These are phyloP conservation scores for Medicago truncatula DNA, from an alignment of 306 rosid genomes.

Conservation along the genomic window DNA sequence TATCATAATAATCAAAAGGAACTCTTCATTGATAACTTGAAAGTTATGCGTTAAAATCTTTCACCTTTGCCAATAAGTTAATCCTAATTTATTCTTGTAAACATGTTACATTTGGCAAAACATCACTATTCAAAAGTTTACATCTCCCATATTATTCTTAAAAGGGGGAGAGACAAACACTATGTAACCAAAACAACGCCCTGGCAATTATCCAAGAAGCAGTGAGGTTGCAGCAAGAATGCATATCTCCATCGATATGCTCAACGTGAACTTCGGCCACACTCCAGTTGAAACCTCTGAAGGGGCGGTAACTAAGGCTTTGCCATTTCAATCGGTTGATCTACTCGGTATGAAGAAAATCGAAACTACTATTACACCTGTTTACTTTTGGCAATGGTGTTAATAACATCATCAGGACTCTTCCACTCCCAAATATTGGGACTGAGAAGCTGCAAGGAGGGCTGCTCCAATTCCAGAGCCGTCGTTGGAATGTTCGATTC, in stretches of 20 bases:
- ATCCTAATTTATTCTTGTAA: slow-evolving; percentile 50
- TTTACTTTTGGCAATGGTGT: slow-evolving; percentile 39
- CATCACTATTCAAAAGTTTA: slow-evolving; percentile 34
- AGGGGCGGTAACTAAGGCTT: slow-evolving; percentile 47
- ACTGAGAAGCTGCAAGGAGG: slow-evolving; percentile 93
- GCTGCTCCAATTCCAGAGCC: slow-evolving; percentile 98
- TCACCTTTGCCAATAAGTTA: slow-evolving; percentile 21
- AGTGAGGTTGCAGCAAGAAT: slow-evolving; percentile 38
- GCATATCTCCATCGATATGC: slow-evolving; percentile 30
- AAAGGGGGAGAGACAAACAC: slow-evolving; percentile 40
- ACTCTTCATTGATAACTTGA: slow-evolving; percentile 24
- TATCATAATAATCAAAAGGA: not conserved
- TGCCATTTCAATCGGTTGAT: slow-evolving; percentile 44
- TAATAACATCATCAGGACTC: slow-evolving; percentile 52
- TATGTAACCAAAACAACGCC: slow-evolving; percentile 34
- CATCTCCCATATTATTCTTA: slow-evolving; percentile 53
- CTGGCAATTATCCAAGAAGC: slow-evolving; percentile 36
- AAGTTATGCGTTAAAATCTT: slow-evolving; percentile 28
- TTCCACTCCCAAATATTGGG: slow-evolving; percentile 72
- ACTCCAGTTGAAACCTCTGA: slow-evolving; percentile 39
- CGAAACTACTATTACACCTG: slow-evolving; percentile 41
- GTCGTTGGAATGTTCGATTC: slow-evolving; percentile 72
- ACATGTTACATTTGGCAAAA: slow-evolving; percentile 46
- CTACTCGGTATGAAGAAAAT: slow-evolving; percentile 49
- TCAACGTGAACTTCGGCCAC: slow-evolving; percentile 35